Evolutionary conservation across 495 filamentous ascomycete genomes (phyloP).

Genomic region (Neohortaea acidophila): DNA sequence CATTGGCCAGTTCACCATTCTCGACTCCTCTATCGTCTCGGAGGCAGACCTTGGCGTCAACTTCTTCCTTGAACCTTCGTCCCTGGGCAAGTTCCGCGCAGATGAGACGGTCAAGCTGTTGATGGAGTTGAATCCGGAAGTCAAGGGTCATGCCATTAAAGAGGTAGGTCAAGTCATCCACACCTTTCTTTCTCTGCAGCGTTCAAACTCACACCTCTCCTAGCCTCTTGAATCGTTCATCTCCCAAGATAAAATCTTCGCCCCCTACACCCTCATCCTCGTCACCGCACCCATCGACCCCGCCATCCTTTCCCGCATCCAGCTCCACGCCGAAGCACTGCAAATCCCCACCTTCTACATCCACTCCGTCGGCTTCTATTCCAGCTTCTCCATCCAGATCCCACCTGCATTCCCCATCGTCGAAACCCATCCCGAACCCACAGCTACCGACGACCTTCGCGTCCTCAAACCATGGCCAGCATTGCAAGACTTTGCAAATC

Average conservation of each 20-base stretch:
- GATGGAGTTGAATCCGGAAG: constrained; percentile 90
- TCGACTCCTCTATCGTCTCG: constrained; percentile 59
- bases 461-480: constrained; percentile 80
- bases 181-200: not conserved
- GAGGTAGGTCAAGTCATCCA: constrained; percentile 25
- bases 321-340: constrained; percentile 40
- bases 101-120: constrained; percentile 60
- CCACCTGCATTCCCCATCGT: constrained; percentile 77
- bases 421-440: constrained; percentile 87
- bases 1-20: constrained; percentile 86
- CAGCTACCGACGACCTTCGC: constrained; percentile 71
- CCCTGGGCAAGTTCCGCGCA: constrained; percentile 65
- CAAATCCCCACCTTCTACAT: constrained; percentile 66
- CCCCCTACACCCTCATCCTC: constrained; percentile 56
- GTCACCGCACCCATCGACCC: constrained; percentile 53
- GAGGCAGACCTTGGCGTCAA: constrained; percentile 85
- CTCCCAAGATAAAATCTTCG: constrained; percentile 28
- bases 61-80: constrained; percentile 78
- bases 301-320: constrained; percentile 38
- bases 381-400: constrained; percentile 62
- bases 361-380: constrained; percentile 79
- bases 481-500: constrained; percentile 45
- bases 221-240: constrained; percentile 29
- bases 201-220: not conserved
- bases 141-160: constrained; percentile 48